Evolutionary conservation across 331 rosid genomes (phyloP).

Genomic region (Acacia concinna): DNA sequence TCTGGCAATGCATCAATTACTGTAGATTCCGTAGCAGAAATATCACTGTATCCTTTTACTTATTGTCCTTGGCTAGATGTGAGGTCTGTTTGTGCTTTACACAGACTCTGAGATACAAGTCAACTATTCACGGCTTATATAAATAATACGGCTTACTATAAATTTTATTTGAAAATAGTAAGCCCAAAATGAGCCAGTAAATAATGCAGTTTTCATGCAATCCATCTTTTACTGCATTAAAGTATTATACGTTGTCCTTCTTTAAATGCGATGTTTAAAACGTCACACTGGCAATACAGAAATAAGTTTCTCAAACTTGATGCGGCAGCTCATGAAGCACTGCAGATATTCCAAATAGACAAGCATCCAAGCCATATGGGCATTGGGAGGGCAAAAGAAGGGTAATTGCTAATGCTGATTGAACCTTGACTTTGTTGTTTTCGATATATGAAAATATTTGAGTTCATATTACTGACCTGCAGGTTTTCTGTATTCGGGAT

Average conservation of each 20-base stretch:
- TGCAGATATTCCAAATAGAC: slow-evolving; percentile 95
- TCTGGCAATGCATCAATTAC: slow-evolving; percentile 72
- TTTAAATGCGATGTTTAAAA: slow-evolving; percentile 18
- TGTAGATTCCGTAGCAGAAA: slow-evolving; percentile 74
- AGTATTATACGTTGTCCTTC: slow-evolving; percentile 15
- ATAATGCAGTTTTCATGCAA: neutral
- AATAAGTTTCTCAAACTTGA: slow-evolving; percentile 90
- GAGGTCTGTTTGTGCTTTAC: neutral
- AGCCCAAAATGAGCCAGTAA: neutral
- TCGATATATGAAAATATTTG: slow-evolving; percentile 22
- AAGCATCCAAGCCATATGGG: slow-evolving; percentile 99
- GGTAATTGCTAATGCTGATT: slow-evolving; percentile 55
- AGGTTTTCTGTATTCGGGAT: slow-evolving; percentile 97
- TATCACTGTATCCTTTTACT: slow-evolving; percentile 75
- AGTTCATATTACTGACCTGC: slow-evolving; percentile 36
- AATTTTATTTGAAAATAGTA: neutral
- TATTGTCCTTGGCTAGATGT: slow-evolving; percentile 11
- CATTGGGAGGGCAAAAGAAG: slow-evolving; percentile 97
- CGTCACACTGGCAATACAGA: slow-evolving; percentile 56
- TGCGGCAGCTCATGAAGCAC: slow-evolving; percentile 86
- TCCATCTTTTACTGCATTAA: slow-evolving; percentile 21
- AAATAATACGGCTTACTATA: neutral
- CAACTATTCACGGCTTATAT: neutral
- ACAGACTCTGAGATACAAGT: neutral
- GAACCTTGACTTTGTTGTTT: slow-evolving; percentile 25